Evolutionary conservation across 352 stramenopile species (phyloP), one percentile per base, ranked within the genome.

Genomic region (Phytophthora sansomeana): DNA sequence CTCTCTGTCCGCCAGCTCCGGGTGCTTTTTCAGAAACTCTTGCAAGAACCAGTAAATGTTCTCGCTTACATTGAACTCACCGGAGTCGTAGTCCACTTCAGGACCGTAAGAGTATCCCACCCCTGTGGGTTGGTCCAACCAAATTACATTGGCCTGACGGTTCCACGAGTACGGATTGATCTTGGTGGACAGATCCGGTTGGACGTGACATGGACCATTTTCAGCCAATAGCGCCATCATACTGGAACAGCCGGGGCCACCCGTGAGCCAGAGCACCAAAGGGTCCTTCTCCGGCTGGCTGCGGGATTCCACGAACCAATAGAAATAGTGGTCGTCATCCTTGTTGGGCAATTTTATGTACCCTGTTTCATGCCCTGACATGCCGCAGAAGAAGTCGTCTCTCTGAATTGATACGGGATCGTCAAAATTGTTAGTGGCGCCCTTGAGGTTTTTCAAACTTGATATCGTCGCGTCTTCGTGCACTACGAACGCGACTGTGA

Each of bases 1-100:
- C 11, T 78, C 68, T 4, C 84, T 65, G 38, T 73, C 67, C 0
- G 59, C 58, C 6, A 93, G 73, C 2, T 84, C 60, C 10, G 80
- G 72, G 28, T 91, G 85, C 19, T 78, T 71, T 16, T 63, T 66
- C 0, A 90, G 55, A 57, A 91, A 92, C n/a, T 82, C 73, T 44
- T 93, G 81, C n/a, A 93, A 59, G 49, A 90, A 91, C 58, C 78
- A 78, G 59, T 90, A 93, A 47, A 92, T 75, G 46, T 88, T 90
- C 8, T 87, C 80, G 7, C 67, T 78, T 14, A 91, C 77, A 38
- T 85, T 67, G n/a, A 69, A 49, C 44, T 90, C 82, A n/a, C 77
- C 76, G 1, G 57, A 63, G 44, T 85, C 83, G 14, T 75, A 79
- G 55, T 86, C 80, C 8, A 52, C 56, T 13, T 55, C 28, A 14